phyloP scores from a whole-genome alignment of 768 basidiomycete species.

The Serpula lacrymans region DNA sequence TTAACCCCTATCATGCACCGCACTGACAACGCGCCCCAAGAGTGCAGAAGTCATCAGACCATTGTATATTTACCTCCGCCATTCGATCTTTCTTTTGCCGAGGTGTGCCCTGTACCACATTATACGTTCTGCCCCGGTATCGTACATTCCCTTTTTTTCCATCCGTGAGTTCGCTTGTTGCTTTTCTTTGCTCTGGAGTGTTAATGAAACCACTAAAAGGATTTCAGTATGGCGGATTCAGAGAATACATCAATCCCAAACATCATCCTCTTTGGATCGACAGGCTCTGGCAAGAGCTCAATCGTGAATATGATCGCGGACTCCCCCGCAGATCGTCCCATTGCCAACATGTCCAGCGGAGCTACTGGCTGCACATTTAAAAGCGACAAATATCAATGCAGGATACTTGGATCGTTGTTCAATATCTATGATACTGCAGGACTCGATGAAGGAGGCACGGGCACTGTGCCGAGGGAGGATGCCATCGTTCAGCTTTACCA shows the following conservation, averaged over 20 bases:
- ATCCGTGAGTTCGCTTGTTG: no score
- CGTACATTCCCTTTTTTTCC: no score
- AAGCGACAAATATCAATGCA: constrained; percentile 10
- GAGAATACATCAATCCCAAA: constrained; percentile 6
- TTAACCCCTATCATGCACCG: no score
- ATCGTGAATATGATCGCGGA: constrained; percentile 35
- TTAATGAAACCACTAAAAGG: no score
- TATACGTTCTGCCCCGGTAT: no score
- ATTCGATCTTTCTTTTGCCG: no score
- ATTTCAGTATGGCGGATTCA: no score
- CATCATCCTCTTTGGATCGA: constrained; percentile 40
- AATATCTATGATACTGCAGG: constrained; percentile 13
- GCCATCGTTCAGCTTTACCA: constrained; percentile 13
- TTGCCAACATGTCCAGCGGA: constrained; percentile 21
- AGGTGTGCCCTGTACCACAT: no score
- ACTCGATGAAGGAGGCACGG: constrained; percentile 10
- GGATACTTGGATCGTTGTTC: constrained; percentile 4
- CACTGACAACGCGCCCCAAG: no score
- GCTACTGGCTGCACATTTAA: constrained; percentile 30
- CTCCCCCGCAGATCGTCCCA: constrained; percentile 32
- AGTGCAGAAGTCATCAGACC: no score
- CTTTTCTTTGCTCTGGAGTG: no score
- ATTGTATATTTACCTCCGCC: no score
- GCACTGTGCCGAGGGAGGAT: constrained; percentile 3
- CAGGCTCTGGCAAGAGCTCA: constrained; percentile 33